phyloP scores from a whole-genome alignment of 345 rosid species.

The Gossypium turneri region DNA sequence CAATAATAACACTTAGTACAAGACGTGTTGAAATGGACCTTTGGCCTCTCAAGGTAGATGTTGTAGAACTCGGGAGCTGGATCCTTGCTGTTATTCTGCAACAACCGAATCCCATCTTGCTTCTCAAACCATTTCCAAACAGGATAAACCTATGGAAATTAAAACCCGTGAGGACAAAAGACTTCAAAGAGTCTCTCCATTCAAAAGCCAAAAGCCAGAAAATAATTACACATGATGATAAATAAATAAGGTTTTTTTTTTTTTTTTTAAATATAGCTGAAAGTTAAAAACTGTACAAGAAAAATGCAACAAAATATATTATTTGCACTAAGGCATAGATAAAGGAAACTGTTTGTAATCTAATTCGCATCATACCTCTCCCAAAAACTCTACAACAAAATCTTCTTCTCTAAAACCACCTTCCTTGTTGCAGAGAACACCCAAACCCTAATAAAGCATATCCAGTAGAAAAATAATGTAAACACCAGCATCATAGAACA shows the following conservation, averaged over 20 bases:
- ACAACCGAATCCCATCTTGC: slow-evolving; percentile 97
- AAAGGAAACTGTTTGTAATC: not conserved
- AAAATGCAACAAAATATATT: not conserved
- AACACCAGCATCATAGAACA: slow-evolving; percentile 16
- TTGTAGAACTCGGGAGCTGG: slow-evolving; percentile 99
- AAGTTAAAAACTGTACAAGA: not conserved
- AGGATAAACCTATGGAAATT: slow-evolving; percentile 78
- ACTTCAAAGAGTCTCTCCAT: not conserved
- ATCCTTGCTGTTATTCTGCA: slow-evolving; percentile 89
- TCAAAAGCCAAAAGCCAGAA: slow-evolving; percentile 12
- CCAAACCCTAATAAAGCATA: slow-evolving; percentile 71
- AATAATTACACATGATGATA: not conserved
- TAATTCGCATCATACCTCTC: slow-evolving; percentile 70
- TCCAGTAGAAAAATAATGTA: slow-evolving; percentile 18
- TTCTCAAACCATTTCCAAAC: slow-evolving; percentile 99
- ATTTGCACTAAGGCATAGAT: not conserved
- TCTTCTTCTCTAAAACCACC: slow-evolving; percentile 94
- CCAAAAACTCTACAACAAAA: slow-evolving; percentile 97
- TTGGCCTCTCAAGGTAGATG: slow-evolving; percentile 98
- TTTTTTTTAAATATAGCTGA: not conserved
- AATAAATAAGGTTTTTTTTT: not conserved
- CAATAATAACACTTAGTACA: slow-evolving; percentile 17
- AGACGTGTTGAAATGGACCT: slow-evolving; percentile 40
- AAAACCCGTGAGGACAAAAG: slow-evolving; percentile 12
- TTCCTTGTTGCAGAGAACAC: slow-evolving; percentile 95